Percentiles rank a stretch among this genome's conserved stretches.
Conservation (phyloP, 805 yeast species). For the Candida montana region DNA sequence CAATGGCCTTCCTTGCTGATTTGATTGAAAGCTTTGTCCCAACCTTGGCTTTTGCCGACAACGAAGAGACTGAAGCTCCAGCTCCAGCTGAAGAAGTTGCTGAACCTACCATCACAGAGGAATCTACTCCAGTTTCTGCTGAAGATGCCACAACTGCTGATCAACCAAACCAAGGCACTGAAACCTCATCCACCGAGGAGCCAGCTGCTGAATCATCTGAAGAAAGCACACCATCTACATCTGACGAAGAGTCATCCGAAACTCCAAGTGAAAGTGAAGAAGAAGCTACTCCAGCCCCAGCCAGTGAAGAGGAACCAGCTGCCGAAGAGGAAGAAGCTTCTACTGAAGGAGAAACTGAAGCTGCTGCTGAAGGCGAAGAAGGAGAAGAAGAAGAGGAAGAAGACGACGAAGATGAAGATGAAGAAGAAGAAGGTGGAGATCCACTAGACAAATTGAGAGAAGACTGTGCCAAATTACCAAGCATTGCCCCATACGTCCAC, state of each 20-base stretch:
- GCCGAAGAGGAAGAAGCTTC: conserved; percentile 2
- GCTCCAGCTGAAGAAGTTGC: conserved; percentile 9
- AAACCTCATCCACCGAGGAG: conserved; percentile 9
- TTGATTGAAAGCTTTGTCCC: conserved; percentile 75
- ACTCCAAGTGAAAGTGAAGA: conserved; percentile 1
- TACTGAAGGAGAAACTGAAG: conserved; percentile 12
- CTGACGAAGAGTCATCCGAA: conserved; percentile 9
- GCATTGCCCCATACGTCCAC: conserved; percentile 71
- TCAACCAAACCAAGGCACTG: conserved; percentile 2
- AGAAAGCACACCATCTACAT: conserved; percentile 1
- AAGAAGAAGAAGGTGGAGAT: conserved; percentile 64
- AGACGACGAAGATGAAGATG: conserved; percentile 66
- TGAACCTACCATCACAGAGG: conserved; percentile 8
- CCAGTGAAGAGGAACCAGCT: not conserved
- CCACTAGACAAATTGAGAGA: conserved; percentile 58
- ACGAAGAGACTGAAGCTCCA: conserved; percentile 11
- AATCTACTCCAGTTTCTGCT: conserved; percentile 8
- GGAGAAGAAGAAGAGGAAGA: conserved; percentile 38
- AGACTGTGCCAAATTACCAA: conserved; percentile 63
- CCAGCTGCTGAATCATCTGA: conserved; percentile 8
- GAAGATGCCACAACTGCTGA: conserved; percentile 1
- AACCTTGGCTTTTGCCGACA: conserved; percentile 74
- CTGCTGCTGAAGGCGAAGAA: conserved; percentile 23
- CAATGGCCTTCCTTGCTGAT: conserved; percentile 15
- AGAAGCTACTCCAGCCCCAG: conserved; percentile 12